Base-by-base conservation (phyloP, 2,329 filamentous ascomycete genomes). In the Aaosphaeria arxii region DNA sequence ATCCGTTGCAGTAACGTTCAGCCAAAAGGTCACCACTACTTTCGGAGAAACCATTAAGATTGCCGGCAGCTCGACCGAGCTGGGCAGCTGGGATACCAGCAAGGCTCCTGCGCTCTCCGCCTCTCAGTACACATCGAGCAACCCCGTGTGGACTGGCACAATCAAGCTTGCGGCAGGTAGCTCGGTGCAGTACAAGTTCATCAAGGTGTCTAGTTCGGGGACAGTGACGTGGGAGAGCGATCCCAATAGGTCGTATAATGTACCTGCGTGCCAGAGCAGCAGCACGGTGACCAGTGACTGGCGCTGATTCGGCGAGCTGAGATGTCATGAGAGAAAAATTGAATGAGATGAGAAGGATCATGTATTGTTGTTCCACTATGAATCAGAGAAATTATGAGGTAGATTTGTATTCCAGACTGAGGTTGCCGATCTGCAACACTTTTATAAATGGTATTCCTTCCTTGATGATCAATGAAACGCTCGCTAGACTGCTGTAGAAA, bases 31-130 rank as follows among this genome's bases (percentile, higher is more conserved):
- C 5, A 62, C 63, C 1, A 80, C 77, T 1, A 73, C 71, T 40
- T 74, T 62, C 41, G 77, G 77, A 17, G 77, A 80, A 49, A 77
- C 75, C 30, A 59, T 80, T 35, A 74, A 72, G 43, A 61, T 80
- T 4, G 57, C 70, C 0, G 77, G 78, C 33, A 73, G 70, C 55
- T 69, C 66, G 1, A 51, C 66, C 2, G 72, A 76, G 43, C 64
- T 80, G 0, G 77, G 76, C 0, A 59, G 51, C 28, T 79, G 77
- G 75, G 61, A 71, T 11, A 45, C 74, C 4, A 59, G 58, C 6
- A 66, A 59, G 9, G 72, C 68, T 5, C 68, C 69, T 48, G 64
- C 70, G 9, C 58, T 80, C 41, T 66, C 68, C 11, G 71, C 75
- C 0, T 62, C 67, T 2, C 62, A 62, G 11, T 80, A 79, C 56